phyloP scores from a whole-genome alignment of 768 basidiomycete species.

The Xerocomellus amylosporus region DNA sequence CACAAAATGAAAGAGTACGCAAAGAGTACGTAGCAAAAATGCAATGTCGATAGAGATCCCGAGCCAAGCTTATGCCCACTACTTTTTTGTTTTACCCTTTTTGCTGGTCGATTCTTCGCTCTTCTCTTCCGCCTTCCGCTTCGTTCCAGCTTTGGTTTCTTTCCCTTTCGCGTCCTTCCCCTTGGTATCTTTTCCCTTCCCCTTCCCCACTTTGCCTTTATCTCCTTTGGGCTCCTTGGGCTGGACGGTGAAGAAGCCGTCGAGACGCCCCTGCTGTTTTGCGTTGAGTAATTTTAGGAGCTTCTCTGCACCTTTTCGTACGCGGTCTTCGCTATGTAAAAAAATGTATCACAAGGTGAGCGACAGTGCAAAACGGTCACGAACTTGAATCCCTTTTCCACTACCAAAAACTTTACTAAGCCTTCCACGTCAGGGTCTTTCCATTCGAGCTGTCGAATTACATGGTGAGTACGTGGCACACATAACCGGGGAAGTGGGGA shows the following conservation, averaged over 20 bases:
- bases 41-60: not conserved
- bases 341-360: not conserved
- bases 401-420: constrained; percentile 88
- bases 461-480: not conserved
- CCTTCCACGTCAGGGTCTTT: constrained; percentile 90
- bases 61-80: not conserved
- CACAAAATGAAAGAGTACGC: constrained; percentile 4
- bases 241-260: constrained; percentile 89
- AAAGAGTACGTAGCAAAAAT: not conserved
- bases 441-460: constrained; percentile 77
- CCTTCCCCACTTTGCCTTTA: constrained; percentile 40
- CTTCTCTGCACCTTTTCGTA: constrained; percentile 93
- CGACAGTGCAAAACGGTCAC: not conserved
- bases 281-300: constrained; percentile 79
- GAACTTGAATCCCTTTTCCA: constrained; percentile 96
- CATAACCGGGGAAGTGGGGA: not conserved
- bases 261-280: constrained; percentile 95
- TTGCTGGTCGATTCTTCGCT: constrained; percentile 34
- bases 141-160: constrained; percentile 12
- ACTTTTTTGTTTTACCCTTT: constrained; percentile 44
- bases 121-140: constrained; percentile 35
- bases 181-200: constrained; percentile 50
- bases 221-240: constrained; percentile 52
- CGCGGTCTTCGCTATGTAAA: constrained; percentile 81
- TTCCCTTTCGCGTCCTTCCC: constrained; percentile 27